Conservation (phyloP, 257 asterid genomes). For the Jacaranda copaia region DNA sequence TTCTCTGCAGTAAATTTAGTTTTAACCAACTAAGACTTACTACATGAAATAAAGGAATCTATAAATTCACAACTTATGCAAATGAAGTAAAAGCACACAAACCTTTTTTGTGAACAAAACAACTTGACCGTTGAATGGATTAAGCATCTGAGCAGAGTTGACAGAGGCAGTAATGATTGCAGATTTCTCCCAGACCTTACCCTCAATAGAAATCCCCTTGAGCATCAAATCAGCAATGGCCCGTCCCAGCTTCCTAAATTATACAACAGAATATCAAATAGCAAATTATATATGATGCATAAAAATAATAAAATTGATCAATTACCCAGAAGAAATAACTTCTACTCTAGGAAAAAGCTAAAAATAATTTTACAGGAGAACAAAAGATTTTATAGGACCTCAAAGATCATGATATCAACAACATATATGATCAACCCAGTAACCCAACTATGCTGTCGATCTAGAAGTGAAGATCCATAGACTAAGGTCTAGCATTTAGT, state of each 20-base stretch:
- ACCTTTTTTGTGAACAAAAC: slow-evolving; percentile 70
- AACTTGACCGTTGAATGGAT: slow-evolving; percentile 66
- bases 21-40: slow-evolving; percentile 12
- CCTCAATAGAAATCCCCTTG: slow-evolving; percentile 58
- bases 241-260: slow-evolving; percentile 66
- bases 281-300: not conserved
- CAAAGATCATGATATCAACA: slow-evolving; percentile 19
- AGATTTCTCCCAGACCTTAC: slow-evolving; percentile 78
- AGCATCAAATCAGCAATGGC: slow-evolving; percentile 71
- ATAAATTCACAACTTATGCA: slow-evolving; percentile 23
- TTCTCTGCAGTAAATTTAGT: not conserved
- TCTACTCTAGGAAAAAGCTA: not conserved
- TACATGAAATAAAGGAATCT: slow-evolving; percentile 16
- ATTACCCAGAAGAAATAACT: not conserved
- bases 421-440: slow-evolving; percentile 8
- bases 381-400: not conserved
- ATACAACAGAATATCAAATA: slow-evolving; percentile 32
- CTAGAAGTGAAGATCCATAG: slow-evolving; percentile 5
- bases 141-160: slow-evolving; percentile 65
- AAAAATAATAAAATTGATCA: slow-evolving; percentile 18
- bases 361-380: not conserved
- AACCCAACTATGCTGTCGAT: not conserved
- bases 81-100: slow-evolving; percentile 34
- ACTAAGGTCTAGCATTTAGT: not conserved
- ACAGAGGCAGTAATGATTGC: slow-evolving; percentile 58